Percentiles rank a stretch among this genome's conserved stretches.
These are phyloP conservation scores for Mycosphaerelloides madeirae DNA, from an alignment of 2,329 filamentous ascomycete species.

Conservation along the genomic window DNA sequence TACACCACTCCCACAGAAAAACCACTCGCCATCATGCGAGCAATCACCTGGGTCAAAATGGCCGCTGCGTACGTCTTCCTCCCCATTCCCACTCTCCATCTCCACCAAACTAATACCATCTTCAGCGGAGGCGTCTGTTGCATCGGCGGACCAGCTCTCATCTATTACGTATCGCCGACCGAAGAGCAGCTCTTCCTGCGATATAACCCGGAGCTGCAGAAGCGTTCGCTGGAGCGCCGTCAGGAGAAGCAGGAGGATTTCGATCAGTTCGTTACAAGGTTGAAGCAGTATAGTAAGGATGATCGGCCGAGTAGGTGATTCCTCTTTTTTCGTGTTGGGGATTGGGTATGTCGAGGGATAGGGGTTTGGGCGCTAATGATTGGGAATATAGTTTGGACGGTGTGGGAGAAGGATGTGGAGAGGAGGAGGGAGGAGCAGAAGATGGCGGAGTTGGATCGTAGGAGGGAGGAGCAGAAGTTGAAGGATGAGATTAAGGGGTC, in stretches of 20 bases:
- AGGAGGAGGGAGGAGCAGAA: slow-evolving; percentile 22
- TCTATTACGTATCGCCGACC: slow-evolving; percentile 72
- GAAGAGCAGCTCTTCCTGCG: slow-evolving; percentile 83
- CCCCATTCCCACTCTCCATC: slow-evolving; percentile 9
- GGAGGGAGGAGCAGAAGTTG: slow-evolving; percentile 27
- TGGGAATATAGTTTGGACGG: slow-evolving; percentile 31
- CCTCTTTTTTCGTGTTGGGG: background rate
- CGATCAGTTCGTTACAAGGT: slow-evolving; percentile 73
- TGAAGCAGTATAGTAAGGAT: slow-evolving; percentile 87
- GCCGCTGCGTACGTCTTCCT: slow-evolving; percentile 55
- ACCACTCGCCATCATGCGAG: slow-evolving; percentile 38
- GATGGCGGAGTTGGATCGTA: slow-evolving; percentile 27
- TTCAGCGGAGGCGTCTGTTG: slow-evolving; percentile 65
- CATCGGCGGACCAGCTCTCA: slow-evolving; percentile 80
- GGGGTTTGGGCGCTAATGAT: background rate
- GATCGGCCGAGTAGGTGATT: slow-evolving; percentile 75
- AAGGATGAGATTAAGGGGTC: slow-evolving; percentile 32
- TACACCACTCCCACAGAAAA: no score
- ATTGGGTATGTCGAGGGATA: background rate
- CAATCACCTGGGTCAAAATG: slow-evolving; percentile 62
- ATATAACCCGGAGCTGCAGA: slow-evolving; percentile 94
- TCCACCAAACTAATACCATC: background rate
- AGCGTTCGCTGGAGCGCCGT: slow-evolving; percentile 74
- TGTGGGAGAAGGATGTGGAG: slow-evolving; percentile 31
- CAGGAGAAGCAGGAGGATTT: slow-evolving; percentile 77